Percentiles rank a stretch among this genome's conserved stretches.
Conservation (phyloP, 2,329 filamentous ascomycete genomes). For the Colletotrichum tanaceti region DNA sequence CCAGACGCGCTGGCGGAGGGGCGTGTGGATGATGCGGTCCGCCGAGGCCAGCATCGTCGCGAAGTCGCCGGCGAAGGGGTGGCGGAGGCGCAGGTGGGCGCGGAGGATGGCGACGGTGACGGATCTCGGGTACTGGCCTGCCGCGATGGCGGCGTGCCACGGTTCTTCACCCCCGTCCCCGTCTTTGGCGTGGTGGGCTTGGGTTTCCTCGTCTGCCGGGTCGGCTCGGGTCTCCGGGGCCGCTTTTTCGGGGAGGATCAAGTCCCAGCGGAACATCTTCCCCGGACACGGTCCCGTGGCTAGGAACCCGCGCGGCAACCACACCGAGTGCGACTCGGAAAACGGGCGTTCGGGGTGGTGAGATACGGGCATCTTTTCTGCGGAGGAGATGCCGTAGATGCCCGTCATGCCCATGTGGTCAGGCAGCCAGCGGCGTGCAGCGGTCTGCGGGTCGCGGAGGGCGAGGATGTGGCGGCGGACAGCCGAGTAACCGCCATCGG, state of each 20-base stretch:
- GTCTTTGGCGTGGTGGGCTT: neutral
- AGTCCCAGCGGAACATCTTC: slow-evolving; percentile 44
- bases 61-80: slow-evolving; percentile 43
- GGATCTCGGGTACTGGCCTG: slow-evolving; percentile 26
- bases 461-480: slow-evolving; percentile 42
- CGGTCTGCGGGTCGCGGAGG: slow-evolving; percentile 35
- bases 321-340: slow-evolving; percentile 41
- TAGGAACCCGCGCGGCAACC: slow-evolving; percentile 41
- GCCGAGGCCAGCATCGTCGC: slow-evolving; percentile 40
- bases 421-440: slow-evolving; percentile 42
- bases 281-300: slow-evolving; percentile 41
- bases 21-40: slow-evolving; percentile 45
- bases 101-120: slow-evolving; percentile 21
- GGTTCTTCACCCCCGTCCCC: neutral
- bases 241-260: slow-evolving; percentile 43
- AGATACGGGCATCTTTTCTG: slow-evolving; percentile 5
- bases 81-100: slow-evolving; percentile 30
- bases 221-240: slow-evolving; percentile 6
- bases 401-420: slow-evolving; percentile 43
- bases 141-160: slow-evolving; percentile 22
- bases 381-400: slow-evolving; percentile 43
- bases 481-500: slow-evolving; percentile 43
- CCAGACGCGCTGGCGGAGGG: slow-evolving; percentile 44
- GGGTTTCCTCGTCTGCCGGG: neutral
- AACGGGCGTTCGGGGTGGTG: slow-evolving; percentile 20